Percentiles rank a stretch among this genome's conserved stretches.
Evolutionary conservation across 768 basidiomycete species (phyloP).

Genomic region (Russula brevipes): DNA sequence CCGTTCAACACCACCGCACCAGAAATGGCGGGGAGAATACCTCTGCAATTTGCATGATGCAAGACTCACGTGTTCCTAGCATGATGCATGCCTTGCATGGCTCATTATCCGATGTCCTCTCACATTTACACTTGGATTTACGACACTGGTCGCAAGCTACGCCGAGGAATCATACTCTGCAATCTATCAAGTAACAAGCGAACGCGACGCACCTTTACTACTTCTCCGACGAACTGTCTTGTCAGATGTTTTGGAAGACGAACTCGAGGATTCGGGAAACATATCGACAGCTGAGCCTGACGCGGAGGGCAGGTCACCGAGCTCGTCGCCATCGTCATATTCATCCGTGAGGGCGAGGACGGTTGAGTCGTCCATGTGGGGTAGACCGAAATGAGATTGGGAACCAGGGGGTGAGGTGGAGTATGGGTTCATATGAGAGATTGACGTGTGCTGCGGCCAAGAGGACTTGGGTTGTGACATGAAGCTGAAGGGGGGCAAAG

Average conservation of each 20-base stretch:
- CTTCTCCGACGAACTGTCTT: slow-evolving; percentile 64
- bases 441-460: slow-evolving; percentile 8
- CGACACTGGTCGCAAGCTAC: slow-evolving; percentile 85
- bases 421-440: slow-evolving; percentile 5
- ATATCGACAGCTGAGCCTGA: slow-evolving; percentile 24
- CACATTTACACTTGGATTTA: slow-evolving; percentile 74
- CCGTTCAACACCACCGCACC: neutral
- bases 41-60: neutral
- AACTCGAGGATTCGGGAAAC: slow-evolving; percentile 25
- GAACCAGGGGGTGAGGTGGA: neutral
- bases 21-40: neutral
- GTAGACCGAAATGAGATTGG: slow-evolving; percentile 13
- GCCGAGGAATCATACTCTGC: neutral
- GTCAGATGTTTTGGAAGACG: slow-evolving; percentile 33
- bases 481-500: slow-evolving; percentile 23
- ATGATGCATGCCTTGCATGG: slow-evolving; percentile 75
- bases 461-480: slow-evolving; percentile 25
- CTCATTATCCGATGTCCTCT: slow-evolving; percentile 53
- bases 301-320: slow-evolving; percentile 42
- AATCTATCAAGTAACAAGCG: neutral
- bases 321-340: slow-evolving; percentile 56
- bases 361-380: slow-evolving; percentile 24
- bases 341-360: slow-evolving; percentile 52
- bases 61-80: slow-evolving; percentile 58
- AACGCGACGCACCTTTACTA: slow-evolving; percentile 54